Percentiles rank a stretch among this genome's conserved stretches.
Conservation (phyloP, 257 asterid genomes). For the Plantago major region DNA sequence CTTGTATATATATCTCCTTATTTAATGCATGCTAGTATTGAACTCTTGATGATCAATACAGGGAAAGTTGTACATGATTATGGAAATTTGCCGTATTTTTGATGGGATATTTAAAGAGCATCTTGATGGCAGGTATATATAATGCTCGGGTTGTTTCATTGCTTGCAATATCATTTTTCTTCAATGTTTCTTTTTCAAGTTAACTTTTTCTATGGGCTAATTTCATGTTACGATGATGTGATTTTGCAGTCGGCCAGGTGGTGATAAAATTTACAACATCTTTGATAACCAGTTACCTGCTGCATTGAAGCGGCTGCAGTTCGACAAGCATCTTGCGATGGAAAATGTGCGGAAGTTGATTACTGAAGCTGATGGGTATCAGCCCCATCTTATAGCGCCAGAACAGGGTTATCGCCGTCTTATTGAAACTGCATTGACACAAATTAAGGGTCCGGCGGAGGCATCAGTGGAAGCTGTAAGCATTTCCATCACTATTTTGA, state of each 20-base stretch:
- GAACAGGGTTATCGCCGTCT: constrained; percentile 99
- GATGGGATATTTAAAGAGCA: constrained; percentile 97
- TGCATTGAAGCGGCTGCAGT: constrained; percentile 93
- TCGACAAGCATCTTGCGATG: constrained; percentile 98
- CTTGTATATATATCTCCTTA: too few species aligned
- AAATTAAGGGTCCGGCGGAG: constrained; percentile 96
- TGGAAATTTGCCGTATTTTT: constrained; percentile 91
- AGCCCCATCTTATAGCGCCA: constrained; percentile 98
- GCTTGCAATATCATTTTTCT: not conserved
- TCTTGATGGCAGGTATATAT: constrained; percentile 89
- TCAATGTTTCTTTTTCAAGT: not conserved
- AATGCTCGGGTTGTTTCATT: not conserved
- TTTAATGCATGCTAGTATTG: not conserved
- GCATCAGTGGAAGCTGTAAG: constrained; percentile 95
- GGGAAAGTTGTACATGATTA: constrained; percentile 97
- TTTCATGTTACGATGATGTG: not conserved
- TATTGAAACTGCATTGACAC: constrained; percentile 82
- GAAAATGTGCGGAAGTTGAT: constrained; percentile 93
- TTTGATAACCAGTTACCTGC: constrained; percentile 96
- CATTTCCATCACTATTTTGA: not conserved
- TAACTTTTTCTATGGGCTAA: not conserved
- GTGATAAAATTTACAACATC: constrained; percentile 88
- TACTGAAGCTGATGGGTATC: constrained; percentile 98
- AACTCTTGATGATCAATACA: constrained; percentile 33
- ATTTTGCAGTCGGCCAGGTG: constrained; percentile 91